Evolutionary conservation across 441 rosid genomes (phyloP), one percentile per base, ranked within the genome.

Genomic region (Bocquillonia castaneifolia): DNA sequence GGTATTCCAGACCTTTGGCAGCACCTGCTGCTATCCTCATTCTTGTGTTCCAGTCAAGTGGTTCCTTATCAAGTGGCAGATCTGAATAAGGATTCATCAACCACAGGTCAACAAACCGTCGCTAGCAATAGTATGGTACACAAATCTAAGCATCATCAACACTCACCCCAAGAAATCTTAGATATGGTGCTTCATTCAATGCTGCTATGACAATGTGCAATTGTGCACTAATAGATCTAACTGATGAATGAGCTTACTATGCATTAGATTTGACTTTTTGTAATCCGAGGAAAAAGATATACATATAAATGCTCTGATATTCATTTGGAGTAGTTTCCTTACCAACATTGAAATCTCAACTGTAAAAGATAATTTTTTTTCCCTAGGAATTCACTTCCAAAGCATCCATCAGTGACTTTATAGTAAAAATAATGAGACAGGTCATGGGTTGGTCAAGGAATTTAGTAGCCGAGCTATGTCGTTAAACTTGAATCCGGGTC

Each of bases 21-120:
- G 99, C 99, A 64, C 99, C 99, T 22, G 96, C 96, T 34, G 97
- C 97, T 75, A 91, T 91, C 82, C 86, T 93, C 99, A 93, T 91
- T 75, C 99, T 84, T n/a, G 83, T 89, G 87, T 88, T 93, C 99
- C 99, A 93, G 66, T 93, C 96, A 37, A 91, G 79, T 0, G 92
- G 81, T 54, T 91, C 96, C 82, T 89, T 88, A 28, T 86, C 96
- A 40, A 87, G 96, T 52, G 95, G 92, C 76, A 91, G 86, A 82
- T 88, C 97, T 93, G 82, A 44, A 29, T 39, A 67, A 64, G 63
- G 62, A 44, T 66, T 62, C 62, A 63, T 52, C 39, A 17, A 67
- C 34, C 60, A 39, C n/a, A 32, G 13, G 13, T 68, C 51, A 44
- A n/a, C 10, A 37, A 12, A 42, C 53, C 40, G 13, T 17, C 6